phyloP scores from a whole-genome alignment of 306 rosid genomes.

The Quercus mongolica region DNA sequence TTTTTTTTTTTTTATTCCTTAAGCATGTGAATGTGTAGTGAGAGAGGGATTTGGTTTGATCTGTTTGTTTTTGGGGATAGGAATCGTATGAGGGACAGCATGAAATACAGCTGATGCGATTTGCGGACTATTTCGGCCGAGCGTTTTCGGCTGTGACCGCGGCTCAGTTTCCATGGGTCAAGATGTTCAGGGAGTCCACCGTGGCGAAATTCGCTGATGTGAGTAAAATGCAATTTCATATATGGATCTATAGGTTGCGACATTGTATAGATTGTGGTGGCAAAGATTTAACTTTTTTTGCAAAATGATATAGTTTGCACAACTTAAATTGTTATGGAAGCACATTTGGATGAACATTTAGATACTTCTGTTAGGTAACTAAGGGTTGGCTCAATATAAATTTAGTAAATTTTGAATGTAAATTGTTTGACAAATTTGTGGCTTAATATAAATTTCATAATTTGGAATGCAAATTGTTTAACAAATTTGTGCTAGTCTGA shows the following conservation, averaged over 20 bases:
- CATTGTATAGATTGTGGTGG: too few species aligned
- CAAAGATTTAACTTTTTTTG: too few species aligned
- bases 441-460: too few species aligned
- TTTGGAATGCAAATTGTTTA: too few species aligned
- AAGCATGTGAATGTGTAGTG: slow-evolving; percentile 16
- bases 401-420: too few species aligned
- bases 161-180: slow-evolving; percentile 95
- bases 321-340: too few species aligned
- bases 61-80: slow-evolving; percentile 25
- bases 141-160: slow-evolving; percentile 74
- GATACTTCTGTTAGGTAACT: too few species aligned
- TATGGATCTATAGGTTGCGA: too few species aligned
- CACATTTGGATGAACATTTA: slow-evolving; percentile 1
- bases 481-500: too few species aligned
- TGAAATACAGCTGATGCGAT: slow-evolving; percentile 76
- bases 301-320: too few species aligned
- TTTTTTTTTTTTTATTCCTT: neutral
- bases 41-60: slow-evolving; percentile 7
- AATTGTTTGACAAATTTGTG: too few species aligned
- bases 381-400: too few species aligned
- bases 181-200: slow-evolving; percentile 69
- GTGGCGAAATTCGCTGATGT: slow-evolving; percentile 82
- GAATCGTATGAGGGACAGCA: slow-evolving; percentile 58
- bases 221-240: slow-evolving; percentile 25
- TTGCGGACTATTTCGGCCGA: slow-evolving; percentile 84